Percentiles rank a stretch among this genome's conserved stretches.
Evolutionary conservation across 345 rosid species (phyloP).

Genomic region (Mercurialis annua): DNA sequence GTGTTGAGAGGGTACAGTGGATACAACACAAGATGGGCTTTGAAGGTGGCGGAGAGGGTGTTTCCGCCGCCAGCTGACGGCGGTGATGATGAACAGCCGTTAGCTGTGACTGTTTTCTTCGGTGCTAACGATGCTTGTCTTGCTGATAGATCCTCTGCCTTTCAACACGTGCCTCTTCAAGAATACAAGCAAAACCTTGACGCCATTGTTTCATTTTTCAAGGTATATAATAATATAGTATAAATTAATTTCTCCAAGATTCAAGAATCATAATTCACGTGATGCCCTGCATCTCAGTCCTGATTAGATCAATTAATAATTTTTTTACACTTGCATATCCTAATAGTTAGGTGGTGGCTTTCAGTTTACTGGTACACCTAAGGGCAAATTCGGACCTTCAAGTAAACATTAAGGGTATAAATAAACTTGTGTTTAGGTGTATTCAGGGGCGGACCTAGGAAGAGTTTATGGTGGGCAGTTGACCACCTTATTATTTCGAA

Average conservation of each 20-base stretch:
- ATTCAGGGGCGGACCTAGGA: no score
- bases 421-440: no score
- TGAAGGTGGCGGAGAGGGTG: slow-evolving; percentile 53
- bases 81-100: slow-evolving; percentile 25
- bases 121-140: slow-evolving; percentile 94
- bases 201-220: slow-evolving; percentile 55
- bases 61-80: slow-evolving; percentile 49
- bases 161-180: slow-evolving; percentile 82
- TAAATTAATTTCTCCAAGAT: not conserved
- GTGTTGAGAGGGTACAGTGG: slow-evolving; percentile 81
- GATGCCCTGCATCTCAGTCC: not conserved
- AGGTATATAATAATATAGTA: slow-evolving; percentile 38
- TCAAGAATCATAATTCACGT: not conserved
- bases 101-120: slow-evolving; percentile 76
- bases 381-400: no score
- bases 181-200: slow-evolving; percentile 70
- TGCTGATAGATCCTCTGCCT: slow-evolving; percentile 67
- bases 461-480: no score
- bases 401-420: no score
- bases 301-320: not conserved
- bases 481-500: no score
- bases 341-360: not conserved
- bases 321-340: not conserved
- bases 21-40: slow-evolving; percentile 84
- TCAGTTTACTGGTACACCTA: not conserved